Base-by-base conservation (phyloP, 116 monocot genomes). In the Trichopus zeylanicus region DNA sequence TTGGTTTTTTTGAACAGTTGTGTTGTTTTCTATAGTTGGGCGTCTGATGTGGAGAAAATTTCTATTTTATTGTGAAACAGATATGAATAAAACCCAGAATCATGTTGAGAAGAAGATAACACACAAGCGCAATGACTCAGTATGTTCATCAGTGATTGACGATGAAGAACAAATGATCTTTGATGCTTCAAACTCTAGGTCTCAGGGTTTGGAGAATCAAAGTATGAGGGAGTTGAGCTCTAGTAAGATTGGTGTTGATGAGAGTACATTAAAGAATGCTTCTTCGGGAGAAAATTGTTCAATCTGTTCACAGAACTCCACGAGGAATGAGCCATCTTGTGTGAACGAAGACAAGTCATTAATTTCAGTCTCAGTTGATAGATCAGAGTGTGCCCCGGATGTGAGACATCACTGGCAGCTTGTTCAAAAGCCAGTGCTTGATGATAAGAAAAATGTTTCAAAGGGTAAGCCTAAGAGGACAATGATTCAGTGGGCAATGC, bases 401-500 rank as follows among this genome's bases (percentile, higher is more conserved):
- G 55, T 23, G 8, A 68, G n/a, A 32, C 69, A 70, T 11, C 81
- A 81, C 5, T 78, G 89, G 84, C 73, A 81, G 11, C 64, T 84
- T 10, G 42, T 78, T 8, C 30, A 64, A 27, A 73, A 49, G 52
- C 53, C 63, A 23, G 21, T 72, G 20, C 11, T 66, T 7, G 18
- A 32, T 21, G 51, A 74, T 13, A 38, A 56, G 25, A 70, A 39
- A 29, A 30, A 21, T 51, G 42, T n/a, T 42, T 1, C 26, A 3
- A 4, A 22, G 24, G 81, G 78, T 9, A 75, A 51, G 34, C 74
- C 88, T 3, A 78, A 70, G 47, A 26, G 58, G 0, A 78, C 81
- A 5, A 71, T 78, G 19, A 75, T 81, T 31, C 72, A 70, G 28
- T 78, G 87, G 70, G 80, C 78, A 56, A 66, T 78, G 81, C 72